phyloP scores from a whole-genome alignment of 495 filamentous ascomycete genomes.

The Hyaloscypha bicolor region DNA sequence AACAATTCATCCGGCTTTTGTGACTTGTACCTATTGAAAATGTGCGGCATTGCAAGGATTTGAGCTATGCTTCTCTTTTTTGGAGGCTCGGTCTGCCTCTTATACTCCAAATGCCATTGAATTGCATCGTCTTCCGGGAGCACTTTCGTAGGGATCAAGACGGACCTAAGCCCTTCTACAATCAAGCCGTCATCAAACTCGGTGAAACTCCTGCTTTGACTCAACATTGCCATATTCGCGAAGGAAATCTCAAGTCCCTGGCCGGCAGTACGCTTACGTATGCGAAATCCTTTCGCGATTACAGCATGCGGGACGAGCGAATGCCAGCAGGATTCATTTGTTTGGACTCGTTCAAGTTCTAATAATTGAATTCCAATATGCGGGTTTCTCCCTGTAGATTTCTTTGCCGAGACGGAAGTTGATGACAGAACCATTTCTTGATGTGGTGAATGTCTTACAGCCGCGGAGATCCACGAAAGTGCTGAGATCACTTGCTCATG shows the following conservation, averaged over 20 bases:
- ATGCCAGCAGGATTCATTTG: constrained; percentile 18
- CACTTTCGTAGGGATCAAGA: constrained; percentile 14
- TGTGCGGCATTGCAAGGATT: neutral
- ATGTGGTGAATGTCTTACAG: neutral
- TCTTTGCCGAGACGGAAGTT: neutral
- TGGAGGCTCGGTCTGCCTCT: constrained; percentile 3
- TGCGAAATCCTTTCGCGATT: constrained; percentile 16
- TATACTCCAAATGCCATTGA: constrained; percentile 19
- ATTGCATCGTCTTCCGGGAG: constrained; percentile 2
- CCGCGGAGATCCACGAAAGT: neutral
- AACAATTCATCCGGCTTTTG: neutral
- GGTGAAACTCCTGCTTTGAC: constrained; percentile 4
- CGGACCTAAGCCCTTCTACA: constrained; percentile 1
- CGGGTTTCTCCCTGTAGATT: neutral
- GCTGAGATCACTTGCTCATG: neutral
- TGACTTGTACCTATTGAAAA: neutral
- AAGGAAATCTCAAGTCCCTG: constrained; percentile 22
- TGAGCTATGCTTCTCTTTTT: neutral
- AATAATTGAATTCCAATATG: too few relatives aligned
- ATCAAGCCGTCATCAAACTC: constrained; percentile 12
- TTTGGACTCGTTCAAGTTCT: too few relatives aligned
- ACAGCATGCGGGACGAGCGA: constrained; percentile 3
- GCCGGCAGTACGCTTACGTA: neutral
- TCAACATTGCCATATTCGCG: constrained; percentile 9
- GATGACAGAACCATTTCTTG: neutral